These are phyloP conservation scores for Xylaria sp. DNA, from an alignment of 2,329 filamentous ascomycete genomes.

Conservation along the genomic window DNA sequence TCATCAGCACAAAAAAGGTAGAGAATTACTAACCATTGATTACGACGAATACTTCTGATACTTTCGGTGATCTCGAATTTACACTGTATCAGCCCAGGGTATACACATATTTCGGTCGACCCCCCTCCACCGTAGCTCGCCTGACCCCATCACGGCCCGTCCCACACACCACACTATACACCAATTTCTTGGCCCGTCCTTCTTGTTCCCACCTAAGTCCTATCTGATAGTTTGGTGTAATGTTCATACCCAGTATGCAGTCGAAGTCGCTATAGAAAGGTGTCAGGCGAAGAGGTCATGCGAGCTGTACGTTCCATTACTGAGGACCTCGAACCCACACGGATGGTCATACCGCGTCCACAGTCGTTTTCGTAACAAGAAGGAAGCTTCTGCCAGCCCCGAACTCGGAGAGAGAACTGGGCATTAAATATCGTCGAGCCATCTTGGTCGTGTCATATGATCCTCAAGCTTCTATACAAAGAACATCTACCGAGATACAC, in stretches of 20 bases:
- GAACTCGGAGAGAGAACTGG: constrained; percentile 6
- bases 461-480: neutral
- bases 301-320: constrained; percentile 6
- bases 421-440: constrained; percentile 18
- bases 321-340: constrained; percentile 1
- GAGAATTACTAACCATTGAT: neutral
- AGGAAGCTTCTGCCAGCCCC: neutral
- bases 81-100: neutral
- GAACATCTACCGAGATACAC: neutral
- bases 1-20: neutral
- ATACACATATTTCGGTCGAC: neutral
- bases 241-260: neutral
- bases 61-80: neutral
- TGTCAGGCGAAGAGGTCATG: constrained; percentile 17
- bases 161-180: constrained; percentile 15
- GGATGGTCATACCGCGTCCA: neutral
- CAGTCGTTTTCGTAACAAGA: neutral
- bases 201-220: neutral
- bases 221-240: neutral
- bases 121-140: constrained; percentile 15
- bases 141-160: constrained; percentile 23
- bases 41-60: neutral
- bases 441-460: constrained; percentile 2
- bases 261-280: neutral
- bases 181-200: neutral